Evolutionary conservation across 2,329 filamentous ascomycete genomes (phyloP), one percentile per base, ranked within the genome.

Genomic region (Penicillium sp.): DNA sequence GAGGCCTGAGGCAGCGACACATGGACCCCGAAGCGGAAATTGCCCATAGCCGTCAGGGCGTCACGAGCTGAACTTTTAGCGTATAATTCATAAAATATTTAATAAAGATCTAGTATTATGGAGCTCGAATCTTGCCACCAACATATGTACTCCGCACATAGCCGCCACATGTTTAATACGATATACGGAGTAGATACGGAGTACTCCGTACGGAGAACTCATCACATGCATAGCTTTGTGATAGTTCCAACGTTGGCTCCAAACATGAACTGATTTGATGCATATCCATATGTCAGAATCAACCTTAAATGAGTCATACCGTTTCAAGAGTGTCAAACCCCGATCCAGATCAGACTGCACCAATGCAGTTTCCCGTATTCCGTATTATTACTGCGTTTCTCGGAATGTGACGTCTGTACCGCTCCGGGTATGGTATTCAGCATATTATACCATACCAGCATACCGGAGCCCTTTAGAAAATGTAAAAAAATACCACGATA

Each of bases 371-470:
- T 38, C 12, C 45, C 25, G 46, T 44, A 25, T 35, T 31, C 6
- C 14, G 40, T 57, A 46, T 49, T 31, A 51, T 52, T 57, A 58
- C 42, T 49, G 25, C 16, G 33, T 44, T 42, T 50, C 14, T 37
- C 33, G 58, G 60, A 63, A 63, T 62, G 60, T 61, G 54, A 61
- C 56, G 36, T 42, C 17, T 35, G 31, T 31, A 25, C 19, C 44
- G 54, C n/a, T 54, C 41, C 28, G 30, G 47, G 51, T 55, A 60
- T 61, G 62, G 62, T 66, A 66, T 66, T 58, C 50, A 59, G 56
- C 58, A 63, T 64, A 64, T 58, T 53, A 17, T 40, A 48, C 38
- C 44, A 49, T 54, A 54, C 36, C 30, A 38, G 28, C 60, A 53
- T 45, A 57, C 53, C 53, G 22, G 52, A 56, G 55, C 43, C 36